phyloP scores from a whole-genome alignment of 352 stramenopile species.

The Halophytophthora polymorphica region DNA sequence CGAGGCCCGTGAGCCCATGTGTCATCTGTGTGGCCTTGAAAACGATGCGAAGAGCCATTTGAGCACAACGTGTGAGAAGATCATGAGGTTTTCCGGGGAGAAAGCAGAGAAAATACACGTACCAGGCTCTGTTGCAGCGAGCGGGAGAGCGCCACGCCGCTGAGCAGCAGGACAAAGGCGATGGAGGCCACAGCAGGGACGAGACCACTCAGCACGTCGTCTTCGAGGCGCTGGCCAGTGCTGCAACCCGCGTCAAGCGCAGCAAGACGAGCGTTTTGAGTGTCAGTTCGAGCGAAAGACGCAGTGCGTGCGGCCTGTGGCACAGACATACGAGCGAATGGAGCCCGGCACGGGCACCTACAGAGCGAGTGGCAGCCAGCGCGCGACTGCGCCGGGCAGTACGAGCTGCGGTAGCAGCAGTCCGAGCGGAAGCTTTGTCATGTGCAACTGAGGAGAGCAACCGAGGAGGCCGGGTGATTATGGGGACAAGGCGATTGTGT shows the following conservation, averaged over 20 bases:
- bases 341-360: neutral
- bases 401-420: constrained; percentile 23
- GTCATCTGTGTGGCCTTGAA: constrained; percentile 4
- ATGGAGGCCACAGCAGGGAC: constrained; percentile 35
- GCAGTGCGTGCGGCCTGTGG: neutral
- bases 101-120: too few species aligned
- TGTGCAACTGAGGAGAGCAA: constrained; percentile 16
- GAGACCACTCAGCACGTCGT: constrained; percentile 42
- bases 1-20: constrained; percentile 28
- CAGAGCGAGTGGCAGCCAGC: constrained; percentile 20
- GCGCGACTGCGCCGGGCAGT: constrained; percentile 13
- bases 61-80: too few species aligned
- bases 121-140: constrained; percentile 7
- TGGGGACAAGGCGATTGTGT: constrained; percentile 8
- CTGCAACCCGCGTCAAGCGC: constrained; percentile 9
- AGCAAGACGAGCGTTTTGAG: constrained; percentile 1
- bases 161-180: constrained; percentile 22
- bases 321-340: neutral
- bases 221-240: constrained; percentile 36
- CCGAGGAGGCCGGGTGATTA: constrained; percentile 8
- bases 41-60: too few species aligned
- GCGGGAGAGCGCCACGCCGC: constrained; percentile 27
- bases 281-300: neutral
- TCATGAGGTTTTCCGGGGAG: too few species aligned
- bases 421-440: constrained; percentile 17